Evolutionary conservation across 768 basidiomycete species (phyloP), one percentile per base, ranked within the genome.

Genomic region (Boletus edulis): DNA sequence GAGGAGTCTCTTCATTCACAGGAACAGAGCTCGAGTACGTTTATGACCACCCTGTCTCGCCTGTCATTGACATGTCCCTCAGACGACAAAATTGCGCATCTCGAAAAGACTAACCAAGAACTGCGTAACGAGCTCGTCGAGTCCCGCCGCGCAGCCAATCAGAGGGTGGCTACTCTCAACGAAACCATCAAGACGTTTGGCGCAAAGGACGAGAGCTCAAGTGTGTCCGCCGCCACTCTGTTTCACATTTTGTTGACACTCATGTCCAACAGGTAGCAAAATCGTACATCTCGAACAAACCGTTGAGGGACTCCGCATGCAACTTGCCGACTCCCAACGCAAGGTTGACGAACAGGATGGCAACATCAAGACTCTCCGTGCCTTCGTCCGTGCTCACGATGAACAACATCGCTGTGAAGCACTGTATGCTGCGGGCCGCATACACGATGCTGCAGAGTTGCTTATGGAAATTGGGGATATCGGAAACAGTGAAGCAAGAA

Each of bases 321-420:
- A 42, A 15, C 41, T 38, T 13, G 32, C 41, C 8, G 18, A 37
- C 4, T 51, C 48, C 12, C 34, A 37, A 17, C 27, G 2, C 27
- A 50, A 35, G 12, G 47, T 14, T 3, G 22, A 49, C 13, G 22
- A 51, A 37, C 44, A 35, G 34, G 41, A 51, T 35, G 14, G 2
- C 9, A 32, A 17, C 10, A 31, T 47, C 37, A 17, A 20, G 5
- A 13, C 29, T 3, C 45, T 52, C 46, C 18, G 12, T 14, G 7
- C 34, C 34, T 14, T 35, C 34, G 6, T 35, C 14, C 14, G 14
- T 35, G 34, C 14, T 6, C 34, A 58, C 12, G 51, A 53, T 20
- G 48, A 24, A 18, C 49, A 58, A 24, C 35, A 50, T 18, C 44
- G 20, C 0, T 52, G 48, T 9, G 60, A 57, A 51, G 29, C 40